These are phyloP conservation scores for Thielaviopsis musarum DNA, from an alignment of 2,329 filamentous ascomycete genomes.

Conservation along the genomic window DNA sequence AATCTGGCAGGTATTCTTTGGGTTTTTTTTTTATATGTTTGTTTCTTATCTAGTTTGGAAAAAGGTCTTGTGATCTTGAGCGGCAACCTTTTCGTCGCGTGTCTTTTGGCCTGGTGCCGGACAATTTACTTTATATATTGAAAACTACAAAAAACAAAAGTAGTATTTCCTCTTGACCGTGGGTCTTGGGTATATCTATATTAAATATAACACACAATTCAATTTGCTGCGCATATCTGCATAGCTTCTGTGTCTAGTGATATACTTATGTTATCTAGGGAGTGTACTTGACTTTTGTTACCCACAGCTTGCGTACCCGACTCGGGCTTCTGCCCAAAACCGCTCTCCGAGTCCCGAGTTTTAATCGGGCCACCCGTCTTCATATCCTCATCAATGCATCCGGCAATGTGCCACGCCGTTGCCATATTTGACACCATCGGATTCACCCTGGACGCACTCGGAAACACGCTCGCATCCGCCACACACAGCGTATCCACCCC, in stretches of 20 bases:
- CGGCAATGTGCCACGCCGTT: constrained; percentile 47
- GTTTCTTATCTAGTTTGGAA: neutral
- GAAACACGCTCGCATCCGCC: constrained; percentile 60
- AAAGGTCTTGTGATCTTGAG: no score
- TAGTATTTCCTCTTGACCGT: no score
- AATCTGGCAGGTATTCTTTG: neutral
- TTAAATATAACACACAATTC: no score
- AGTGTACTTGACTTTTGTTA: no score
- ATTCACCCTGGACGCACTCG: constrained; percentile 61
- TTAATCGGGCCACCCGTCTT: neutral
- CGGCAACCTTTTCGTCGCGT: neutral
- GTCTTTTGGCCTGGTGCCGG: neutral
- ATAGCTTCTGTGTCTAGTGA: no score
- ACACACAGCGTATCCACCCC: constrained; percentile 48
- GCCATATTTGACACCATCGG: constrained; percentile 69
- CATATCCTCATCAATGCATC: constrained; percentile 35
- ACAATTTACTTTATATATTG: neutral
- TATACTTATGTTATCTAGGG: no score
- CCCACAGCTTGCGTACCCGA: no score
- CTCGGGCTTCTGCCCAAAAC: neutral
- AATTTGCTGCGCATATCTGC: no score
- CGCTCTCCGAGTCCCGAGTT: neutral
- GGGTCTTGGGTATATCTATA: no score
- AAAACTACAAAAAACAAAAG: no score
- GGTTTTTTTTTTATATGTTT: neutral